These are phyloP conservation scores for Canna indica DNA, from an alignment of 176 grass and related monocot species.

Conservation along the genomic window DNA sequence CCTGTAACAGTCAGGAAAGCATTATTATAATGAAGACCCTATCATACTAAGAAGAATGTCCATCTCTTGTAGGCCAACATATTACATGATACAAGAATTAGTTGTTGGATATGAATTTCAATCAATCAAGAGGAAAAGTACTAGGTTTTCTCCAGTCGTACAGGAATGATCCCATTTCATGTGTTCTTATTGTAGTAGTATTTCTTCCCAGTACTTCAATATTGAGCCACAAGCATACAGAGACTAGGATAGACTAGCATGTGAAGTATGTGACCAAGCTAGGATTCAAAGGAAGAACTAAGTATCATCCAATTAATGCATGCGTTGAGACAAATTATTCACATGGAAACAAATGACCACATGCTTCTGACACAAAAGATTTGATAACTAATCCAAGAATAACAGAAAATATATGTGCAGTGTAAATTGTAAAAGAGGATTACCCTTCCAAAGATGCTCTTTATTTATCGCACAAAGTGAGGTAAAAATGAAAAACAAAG, in stretches of 20 bases:
- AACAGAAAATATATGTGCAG: background rate
- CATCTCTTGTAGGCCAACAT: background rate
- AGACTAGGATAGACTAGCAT: too few relatives aligned
- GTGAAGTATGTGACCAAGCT: background rate
- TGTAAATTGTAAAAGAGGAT: too few relatives aligned
- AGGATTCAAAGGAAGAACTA: background rate
- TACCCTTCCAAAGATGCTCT: background rate
- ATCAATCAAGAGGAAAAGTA: background rate
- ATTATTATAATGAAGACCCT: too few relatives aligned
- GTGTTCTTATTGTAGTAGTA: background rate
- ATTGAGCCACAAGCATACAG: background rate
- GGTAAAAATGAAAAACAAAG: background rate
- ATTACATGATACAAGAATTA: background rate
- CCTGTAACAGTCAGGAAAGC: slow-evolving; percentile 35
- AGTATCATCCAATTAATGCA: background rate
- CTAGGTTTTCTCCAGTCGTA: too few relatives aligned
- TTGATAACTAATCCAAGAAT: background rate
- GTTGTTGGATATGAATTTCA: background rate
- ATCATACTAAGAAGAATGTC: background rate
- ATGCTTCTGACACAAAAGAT: background rate
- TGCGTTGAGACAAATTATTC: background rate
- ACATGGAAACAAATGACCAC: background rate
- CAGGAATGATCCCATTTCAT: background rate
- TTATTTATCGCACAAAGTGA: background rate
- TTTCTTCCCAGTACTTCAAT: background rate